A percentile compares a stretch with the other conserved stretches of the same genome.
phyloP scores from a whole-genome alignment of 1,139 yeast genomes.

The Diutina pseudorugosa region DNA sequence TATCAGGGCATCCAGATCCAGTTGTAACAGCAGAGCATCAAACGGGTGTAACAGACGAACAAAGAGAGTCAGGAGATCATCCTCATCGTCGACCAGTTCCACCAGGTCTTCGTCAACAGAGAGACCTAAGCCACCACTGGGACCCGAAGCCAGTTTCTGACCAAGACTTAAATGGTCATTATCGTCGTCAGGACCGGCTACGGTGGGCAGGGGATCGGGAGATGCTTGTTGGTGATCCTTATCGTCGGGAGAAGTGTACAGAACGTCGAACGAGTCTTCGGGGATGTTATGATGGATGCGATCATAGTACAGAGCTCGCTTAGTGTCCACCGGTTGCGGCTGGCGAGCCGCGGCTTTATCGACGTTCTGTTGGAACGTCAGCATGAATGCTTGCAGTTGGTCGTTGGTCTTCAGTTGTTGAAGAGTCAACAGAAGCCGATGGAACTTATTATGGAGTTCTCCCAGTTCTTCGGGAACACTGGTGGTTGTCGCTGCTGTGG shows the following conservation, averaged over 20 bases:
- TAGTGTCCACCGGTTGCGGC: conserved; percentile 10
- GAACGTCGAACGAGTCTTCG: conserved; percentile 6
- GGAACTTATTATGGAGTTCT: conserved; percentile 16
- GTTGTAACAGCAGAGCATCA: conserved; percentile 45
- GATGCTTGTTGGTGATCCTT: background rate
- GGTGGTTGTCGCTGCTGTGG: background rate
- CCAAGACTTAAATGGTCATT: conserved; percentile 9
- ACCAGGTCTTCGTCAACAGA: background rate
- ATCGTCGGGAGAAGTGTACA: background rate
- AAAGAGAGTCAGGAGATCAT: conserved; percentile 27
- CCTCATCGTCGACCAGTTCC: background rate
- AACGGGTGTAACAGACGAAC: conserved; percentile 68
- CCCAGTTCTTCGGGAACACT: background rate
- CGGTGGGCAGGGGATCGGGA: conserved; percentile 8
- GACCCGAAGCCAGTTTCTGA: conserved; percentile 7
- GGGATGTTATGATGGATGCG: conserved; percentile 13
- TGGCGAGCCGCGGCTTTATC: conserved; percentile 6
- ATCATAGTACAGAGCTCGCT: conserved; percentile 22
- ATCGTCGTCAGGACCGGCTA: conserved; percentile 21
- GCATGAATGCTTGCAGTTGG: conserved; percentile 16
- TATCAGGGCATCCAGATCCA: conserved; percentile 58
- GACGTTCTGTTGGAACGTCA: conserved; percentile 19
- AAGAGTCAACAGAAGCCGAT: conserved; percentile 27
- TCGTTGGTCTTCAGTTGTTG: conserved; percentile 26
- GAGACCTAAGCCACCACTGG: background rate